Conservation (phyloP, 306 rosid species). For the Malus domestica region DNA sequence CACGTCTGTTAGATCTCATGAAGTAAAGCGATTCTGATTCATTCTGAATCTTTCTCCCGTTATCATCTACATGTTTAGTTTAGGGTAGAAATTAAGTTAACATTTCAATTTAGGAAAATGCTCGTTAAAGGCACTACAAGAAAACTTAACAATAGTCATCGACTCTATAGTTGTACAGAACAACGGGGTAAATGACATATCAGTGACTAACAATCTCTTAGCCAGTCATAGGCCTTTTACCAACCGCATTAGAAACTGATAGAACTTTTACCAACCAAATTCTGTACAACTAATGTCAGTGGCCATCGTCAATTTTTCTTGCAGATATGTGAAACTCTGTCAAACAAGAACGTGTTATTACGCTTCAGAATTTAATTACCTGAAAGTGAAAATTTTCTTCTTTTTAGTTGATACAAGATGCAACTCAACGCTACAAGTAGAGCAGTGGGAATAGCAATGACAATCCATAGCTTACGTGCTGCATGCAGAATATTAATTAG, state of each 20-base stretch:
- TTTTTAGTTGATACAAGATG: background rate
- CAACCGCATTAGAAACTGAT: no score
- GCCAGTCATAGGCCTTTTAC: no score
- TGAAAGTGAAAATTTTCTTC: background rate
- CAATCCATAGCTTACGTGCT: conserved; percentile 8
- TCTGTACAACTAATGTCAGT: no score
- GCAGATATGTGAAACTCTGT: background rate
- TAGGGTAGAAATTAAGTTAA: background rate
- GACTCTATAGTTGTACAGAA: no score
- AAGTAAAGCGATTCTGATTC: background rate
- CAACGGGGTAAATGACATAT: no score
- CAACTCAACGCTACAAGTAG: background rate
- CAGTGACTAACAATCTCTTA: no score
- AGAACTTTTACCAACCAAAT: no score
- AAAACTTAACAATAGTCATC: no score
- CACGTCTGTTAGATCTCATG: background rate
- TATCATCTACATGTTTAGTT: background rate
- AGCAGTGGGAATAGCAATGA: background rate
- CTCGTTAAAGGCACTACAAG: background rate
- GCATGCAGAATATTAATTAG: no score
- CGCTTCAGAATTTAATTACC: background rate
- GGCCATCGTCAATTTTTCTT: no score
- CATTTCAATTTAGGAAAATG: background rate
- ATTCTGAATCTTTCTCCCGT: background rate
- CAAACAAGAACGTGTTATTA: background rate